phyloP scores from a whole-genome alignment of 2,329 filamentous ascomycete species.

The Knufia fluminis region DNA sequence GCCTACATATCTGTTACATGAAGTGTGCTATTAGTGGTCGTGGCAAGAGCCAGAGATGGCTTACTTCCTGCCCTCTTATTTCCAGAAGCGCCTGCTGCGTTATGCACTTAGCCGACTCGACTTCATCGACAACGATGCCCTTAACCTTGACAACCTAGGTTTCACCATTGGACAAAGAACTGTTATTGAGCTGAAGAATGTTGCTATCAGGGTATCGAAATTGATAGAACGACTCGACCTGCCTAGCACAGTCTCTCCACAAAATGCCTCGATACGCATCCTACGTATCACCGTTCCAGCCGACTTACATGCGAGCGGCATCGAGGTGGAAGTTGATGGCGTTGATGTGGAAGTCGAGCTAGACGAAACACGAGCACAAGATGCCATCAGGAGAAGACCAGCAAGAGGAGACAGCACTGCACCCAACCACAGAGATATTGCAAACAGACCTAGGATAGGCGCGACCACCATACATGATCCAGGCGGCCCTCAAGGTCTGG shows the following conservation, averaged over 20 bases:
- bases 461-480: slow-evolving; percentile 23
- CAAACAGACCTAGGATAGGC: slow-evolving; percentile 19
- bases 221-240: slow-evolving; percentile 24
- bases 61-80: slow-evolving; percentile 63
- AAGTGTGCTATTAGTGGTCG: neutral
- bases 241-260: slow-evolving; percentile 13
- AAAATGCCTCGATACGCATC: slow-evolving; percentile 57
- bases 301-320: slow-evolving; percentile 77
- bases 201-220: slow-evolving; percentile 42
- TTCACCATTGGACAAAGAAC: slow-evolving; percentile 73
- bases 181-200: slow-evolving; percentile 76
- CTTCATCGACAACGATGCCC: slow-evolving; percentile 74
- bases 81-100: slow-evolving; percentile 81
- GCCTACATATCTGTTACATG: neutral
- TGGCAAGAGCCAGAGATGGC: slow-evolving; percentile 46
- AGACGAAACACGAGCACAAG: slow-evolving; percentile 6
- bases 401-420: slow-evolving; percentile 37
- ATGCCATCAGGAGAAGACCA: slow-evolving; percentile 24
- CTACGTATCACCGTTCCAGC: slow-evolving; percentile 77
- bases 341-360: slow-evolving; percentile 50
- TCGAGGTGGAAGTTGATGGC: slow-evolving; percentile 71
- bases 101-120: slow-evolving; percentile 78
- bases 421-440: slow-evolving; percentile 23
- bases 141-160: slow-evolving; percentile 79
- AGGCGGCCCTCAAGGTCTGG: slow-evolving; percentile 16